These are phyloP conservation scores for Sungouiozyma intestinalis DNA, from an alignment of 805 yeast species.

Conservation along the genomic window DNA sequence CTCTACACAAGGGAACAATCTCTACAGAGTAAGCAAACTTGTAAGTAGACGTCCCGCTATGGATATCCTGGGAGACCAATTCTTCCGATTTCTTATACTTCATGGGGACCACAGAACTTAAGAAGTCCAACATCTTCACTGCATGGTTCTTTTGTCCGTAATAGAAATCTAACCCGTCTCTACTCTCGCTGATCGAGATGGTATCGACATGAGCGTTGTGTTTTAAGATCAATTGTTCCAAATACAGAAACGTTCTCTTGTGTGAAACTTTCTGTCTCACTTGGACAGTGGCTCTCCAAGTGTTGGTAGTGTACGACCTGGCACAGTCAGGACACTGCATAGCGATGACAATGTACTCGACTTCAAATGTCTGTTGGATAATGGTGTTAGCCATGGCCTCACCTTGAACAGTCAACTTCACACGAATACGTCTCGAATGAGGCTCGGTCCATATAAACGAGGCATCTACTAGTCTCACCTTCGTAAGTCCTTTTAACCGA, in stretches of 20 bases:
- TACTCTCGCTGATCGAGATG: constrained; percentile 81
- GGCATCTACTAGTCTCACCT: constrained; percentile 85
- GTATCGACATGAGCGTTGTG: constrained; percentile 93
- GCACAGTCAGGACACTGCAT: constrained; percentile 99
- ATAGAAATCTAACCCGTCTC: constrained; percentile 91
- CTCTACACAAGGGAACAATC: constrained; percentile 93
- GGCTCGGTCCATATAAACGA: constrained; percentile 98
- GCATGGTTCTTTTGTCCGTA: constrained; percentile 87
- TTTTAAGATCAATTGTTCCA: constrained; percentile 88
- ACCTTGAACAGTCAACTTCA: constrained; percentile 90
- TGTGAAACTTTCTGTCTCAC: constrained; percentile 96
- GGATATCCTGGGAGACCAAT: constrained; percentile 84
- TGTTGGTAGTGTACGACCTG: constrained; percentile 87
- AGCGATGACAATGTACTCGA: constrained; percentile 84
- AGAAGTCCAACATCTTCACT: constrained; percentile 83
- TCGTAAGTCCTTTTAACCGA: constrained; percentile 76
- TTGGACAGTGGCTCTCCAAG: constrained; percentile 97
- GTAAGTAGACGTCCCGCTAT: constrained; percentile 76
- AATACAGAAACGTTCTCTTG: constrained; percentile 88
- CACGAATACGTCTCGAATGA: constrained; percentile 87
- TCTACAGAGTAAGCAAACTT: constrained; percentile 90
- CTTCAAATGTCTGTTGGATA: constrained; percentile 89
- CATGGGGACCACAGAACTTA: constrained; percentile 75
- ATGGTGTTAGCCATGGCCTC: constrained; percentile 90
- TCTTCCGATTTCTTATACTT: constrained; percentile 80